Evolutionary conservation across 108 stramenopile species (phyloP).

Genomic region (Licmophora abbreviata): DNA sequence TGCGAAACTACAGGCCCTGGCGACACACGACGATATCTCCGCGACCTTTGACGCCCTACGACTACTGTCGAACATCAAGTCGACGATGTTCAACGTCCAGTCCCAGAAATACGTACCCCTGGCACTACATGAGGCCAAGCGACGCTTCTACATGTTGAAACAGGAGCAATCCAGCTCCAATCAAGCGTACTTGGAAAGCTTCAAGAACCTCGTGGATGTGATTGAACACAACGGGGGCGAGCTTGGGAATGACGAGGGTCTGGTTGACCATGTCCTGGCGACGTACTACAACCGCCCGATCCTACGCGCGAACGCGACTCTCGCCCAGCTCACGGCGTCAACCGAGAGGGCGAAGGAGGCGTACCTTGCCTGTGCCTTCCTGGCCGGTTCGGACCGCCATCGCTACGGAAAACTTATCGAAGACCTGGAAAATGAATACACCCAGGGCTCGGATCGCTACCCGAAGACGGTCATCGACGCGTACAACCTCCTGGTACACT

Average conservation of each 20-base stretch:
- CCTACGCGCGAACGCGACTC: background rate
- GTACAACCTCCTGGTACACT: conserved; percentile 6
- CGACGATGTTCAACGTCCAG: conserved; percentile 6
- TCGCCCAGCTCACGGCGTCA: background rate
- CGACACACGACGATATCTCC: background rate
- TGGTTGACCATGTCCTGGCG: conserved; percentile 3
- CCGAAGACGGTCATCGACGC: conserved; percentile 20
- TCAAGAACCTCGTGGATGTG: conserved; percentile 14
- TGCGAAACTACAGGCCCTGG: conserved; percentile 1
- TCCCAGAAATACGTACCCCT: conserved; percentile 4
- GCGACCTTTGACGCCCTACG: background rate
- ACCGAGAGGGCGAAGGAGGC: conserved; percentile 3
- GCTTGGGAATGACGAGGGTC: background rate
- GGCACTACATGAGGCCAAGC: conserved; percentile 8
- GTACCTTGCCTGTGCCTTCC: conserved; percentile 12
- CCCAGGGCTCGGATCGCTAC: conserved; percentile 15
- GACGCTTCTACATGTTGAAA: conserved; percentile 2
- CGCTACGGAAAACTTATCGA: conserved; percentile 13
- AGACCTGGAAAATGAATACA: conserved; percentile 10
- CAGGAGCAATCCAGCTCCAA: conserved; percentile 1
- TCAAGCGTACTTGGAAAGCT: conserved; percentile 7
- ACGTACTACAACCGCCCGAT: background rate
- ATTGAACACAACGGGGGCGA: background rate
- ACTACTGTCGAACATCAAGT: conserved; percentile 1
- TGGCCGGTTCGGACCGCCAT: conserved; percentile 7